Percentiles rank a stretch among this genome's conserved stretches.
Conservation (phyloP, 2,329 filamentous ascomycete species). For the Lachnellula suecica region DNA sequence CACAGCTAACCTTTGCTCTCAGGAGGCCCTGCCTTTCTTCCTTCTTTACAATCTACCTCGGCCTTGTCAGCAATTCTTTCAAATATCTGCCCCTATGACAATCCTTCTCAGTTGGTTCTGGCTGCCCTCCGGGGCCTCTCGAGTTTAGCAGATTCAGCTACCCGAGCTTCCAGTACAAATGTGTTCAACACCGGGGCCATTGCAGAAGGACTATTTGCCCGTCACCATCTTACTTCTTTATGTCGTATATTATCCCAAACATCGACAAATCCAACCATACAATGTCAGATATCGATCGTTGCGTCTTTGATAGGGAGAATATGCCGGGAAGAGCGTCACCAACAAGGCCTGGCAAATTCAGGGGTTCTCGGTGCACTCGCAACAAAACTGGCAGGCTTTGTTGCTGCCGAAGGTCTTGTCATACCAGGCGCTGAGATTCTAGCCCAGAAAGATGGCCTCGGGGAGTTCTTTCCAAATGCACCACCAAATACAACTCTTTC, state of each 20-base stretch:
- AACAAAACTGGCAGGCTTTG: conserved; percentile 68
- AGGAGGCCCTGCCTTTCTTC: conserved; percentile 80
- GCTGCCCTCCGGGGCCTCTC: conserved; percentile 74
- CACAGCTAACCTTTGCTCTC: conserved; percentile 14
- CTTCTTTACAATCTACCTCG: conserved; percentile 67
- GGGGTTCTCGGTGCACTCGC: conserved; percentile 80
- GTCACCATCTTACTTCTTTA: conserved; percentile 60
- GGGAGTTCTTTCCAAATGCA: conserved; percentile 62
- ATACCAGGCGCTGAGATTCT: conserved; percentile 60
- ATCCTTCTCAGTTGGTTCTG: conserved; percentile 65
- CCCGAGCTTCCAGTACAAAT: conserved; percentile 51
- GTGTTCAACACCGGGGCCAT: conserved; percentile 50
- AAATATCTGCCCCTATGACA: conserved; percentile 64
- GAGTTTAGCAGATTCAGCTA: conserved; percentile 66
- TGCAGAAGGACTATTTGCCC: conserved; percentile 64
- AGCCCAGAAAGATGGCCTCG: conserved; percentile 52
- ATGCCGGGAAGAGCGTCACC: conserved; percentile 71
- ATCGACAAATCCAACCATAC: conserved; percentile 48
- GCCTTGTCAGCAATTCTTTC: conserved; percentile 69
- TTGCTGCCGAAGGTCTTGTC: conserved; percentile 67
- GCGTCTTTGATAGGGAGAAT: conserved; percentile 54
- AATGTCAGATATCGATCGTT: conserved; percentile 62
- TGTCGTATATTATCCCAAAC: conserved; percentile 63
- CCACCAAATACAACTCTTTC: conserved; percentile 59
- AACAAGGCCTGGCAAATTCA: conserved; percentile 66